Evolutionary conservation across 495 filamentous ascomycete species (phyloP).

Genomic region (Copromyces sp.): DNA sequence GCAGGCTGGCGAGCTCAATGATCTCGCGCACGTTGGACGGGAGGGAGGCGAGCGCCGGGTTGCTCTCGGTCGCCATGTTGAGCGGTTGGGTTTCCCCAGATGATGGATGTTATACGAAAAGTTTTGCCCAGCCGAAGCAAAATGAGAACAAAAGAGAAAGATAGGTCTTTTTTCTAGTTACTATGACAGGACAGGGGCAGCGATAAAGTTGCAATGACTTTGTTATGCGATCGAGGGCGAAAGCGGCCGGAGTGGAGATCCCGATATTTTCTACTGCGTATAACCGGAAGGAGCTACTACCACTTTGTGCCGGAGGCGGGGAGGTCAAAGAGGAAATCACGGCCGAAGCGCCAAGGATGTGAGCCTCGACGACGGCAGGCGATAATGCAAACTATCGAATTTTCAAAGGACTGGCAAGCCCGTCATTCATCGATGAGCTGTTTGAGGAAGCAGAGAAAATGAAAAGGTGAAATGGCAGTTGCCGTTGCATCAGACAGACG

Average conservation of each 20-base stretch:
- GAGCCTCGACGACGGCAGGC: not conserved
- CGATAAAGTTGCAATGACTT: not conserved
- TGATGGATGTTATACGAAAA: not conserved
- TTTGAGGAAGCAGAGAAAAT: not conserved
- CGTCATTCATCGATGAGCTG: not conserved
- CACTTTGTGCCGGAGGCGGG: not conserved
- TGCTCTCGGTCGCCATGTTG: conserved; percentile 8
- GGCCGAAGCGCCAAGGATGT: not conserved
- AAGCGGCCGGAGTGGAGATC: not conserved
- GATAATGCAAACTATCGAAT: not conserved
- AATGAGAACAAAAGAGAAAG: not conserved
- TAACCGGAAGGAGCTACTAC: not conserved
- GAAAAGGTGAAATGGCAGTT: not conserved
- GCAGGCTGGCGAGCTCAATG: conserved; percentile 9
- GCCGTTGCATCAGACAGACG: not conserved
- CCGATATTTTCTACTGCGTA: not conserved
- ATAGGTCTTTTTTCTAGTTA: not conserved
- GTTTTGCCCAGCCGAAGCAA: not conserved
- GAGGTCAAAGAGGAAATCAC: not conserved
- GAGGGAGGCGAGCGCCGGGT: conserved; percentile 6
- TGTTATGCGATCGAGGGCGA: not conserved
- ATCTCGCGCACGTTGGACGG: conserved; percentile 12
- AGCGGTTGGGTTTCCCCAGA: not conserved
- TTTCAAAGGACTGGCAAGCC: not conserved
- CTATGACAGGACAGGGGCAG: not conserved